A percentile compares a stretch with the other conserved stretches of the same genome.
Conservation (phyloP, 2,329 filamentous ascomycete genomes). For the Coniochaeta hoffmannii region DNA sequence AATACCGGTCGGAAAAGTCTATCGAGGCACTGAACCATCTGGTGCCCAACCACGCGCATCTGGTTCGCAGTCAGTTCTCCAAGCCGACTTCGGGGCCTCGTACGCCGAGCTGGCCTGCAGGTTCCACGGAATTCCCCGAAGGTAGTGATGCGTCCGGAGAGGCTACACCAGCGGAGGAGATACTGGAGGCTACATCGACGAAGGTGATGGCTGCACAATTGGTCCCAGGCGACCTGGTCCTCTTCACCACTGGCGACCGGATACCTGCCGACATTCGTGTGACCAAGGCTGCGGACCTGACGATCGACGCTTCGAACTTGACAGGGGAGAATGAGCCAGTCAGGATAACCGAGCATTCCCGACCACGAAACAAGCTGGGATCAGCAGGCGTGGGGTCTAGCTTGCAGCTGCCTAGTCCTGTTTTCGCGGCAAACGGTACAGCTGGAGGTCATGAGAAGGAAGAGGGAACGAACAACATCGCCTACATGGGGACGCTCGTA, state of each 20-base stretch:
- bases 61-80: constrained; percentile 59
- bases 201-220: constrained; percentile 83
- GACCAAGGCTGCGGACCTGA: constrained; percentile 79
- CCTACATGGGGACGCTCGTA: constrained; percentile 96
- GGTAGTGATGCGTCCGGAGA: constrained; percentile 40
- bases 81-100: constrained; percentile 24
- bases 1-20: constrained; percentile 96
- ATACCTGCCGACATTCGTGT: constrained; percentile 95
- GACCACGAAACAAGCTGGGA: constrained; percentile 19
- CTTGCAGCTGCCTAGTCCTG: constrained; percentile 25
- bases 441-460: constrained; percentile 57
- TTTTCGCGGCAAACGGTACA: constrained; percentile 36
- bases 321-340: constrained; percentile 97
- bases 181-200: constrained; percentile 64
- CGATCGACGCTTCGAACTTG: constrained; percentile 93
- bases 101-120: constrained; percentile 40
- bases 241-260: constrained; percentile 93
- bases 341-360: constrained; percentile 61
- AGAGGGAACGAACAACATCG: constrained; percentile 80
- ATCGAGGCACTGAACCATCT: constrained; percentile 90
- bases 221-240: constrained; percentile 84
- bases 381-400: constrained; percentile 16
- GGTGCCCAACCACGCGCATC: constrained; percentile 89
- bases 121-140: constrained; percentile 35
- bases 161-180: constrained; percentile 53